A percentile compares a stretch with the other conserved stretches of the same genome.
These are phyloP conservation scores for Saccharomycopsis javanensis DNA, from an alignment of 805 yeast species.

Conservation along the genomic window DNA sequence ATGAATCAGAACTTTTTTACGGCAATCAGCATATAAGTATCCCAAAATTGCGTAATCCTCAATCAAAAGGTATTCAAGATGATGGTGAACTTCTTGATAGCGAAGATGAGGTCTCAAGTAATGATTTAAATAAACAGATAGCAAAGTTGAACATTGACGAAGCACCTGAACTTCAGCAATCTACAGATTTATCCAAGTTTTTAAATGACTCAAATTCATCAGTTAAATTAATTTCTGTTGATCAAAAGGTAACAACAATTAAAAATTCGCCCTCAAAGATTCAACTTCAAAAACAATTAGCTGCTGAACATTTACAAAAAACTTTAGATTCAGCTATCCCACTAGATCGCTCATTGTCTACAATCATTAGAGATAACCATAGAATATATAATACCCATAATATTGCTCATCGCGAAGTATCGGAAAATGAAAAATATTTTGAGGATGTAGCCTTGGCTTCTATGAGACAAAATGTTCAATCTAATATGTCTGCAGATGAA, in stretches of 20 bases:
- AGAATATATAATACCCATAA: conserved; percentile 5
- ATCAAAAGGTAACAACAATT: neutral
- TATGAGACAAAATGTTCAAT: conserved; percentile 16
- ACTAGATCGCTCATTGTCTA: conserved; percentile 17
- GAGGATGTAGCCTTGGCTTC: conserved; percentile 18
- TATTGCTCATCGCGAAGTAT: neutral
- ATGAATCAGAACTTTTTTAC: neutral
- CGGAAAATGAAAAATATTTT: conserved; percentile 13
- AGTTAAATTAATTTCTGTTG: conserved; percentile 4
- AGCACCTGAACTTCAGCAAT: neutral
- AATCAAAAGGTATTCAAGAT: neutral
- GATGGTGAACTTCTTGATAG: conserved; percentile 8
- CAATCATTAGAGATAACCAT: conserved; percentile 17
- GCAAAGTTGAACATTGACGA: neutral
- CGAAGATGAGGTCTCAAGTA: neutral
- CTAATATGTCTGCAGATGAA: neutral
- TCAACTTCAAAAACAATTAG: conserved; percentile 2
- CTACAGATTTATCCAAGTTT: conserved; percentile 3
- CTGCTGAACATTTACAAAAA: conserved; percentile 7
- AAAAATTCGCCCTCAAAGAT: conserved; percentile 4
- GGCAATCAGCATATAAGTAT: neutral
- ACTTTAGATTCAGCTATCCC: conserved; percentile 18
- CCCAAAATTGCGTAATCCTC: conserved; percentile 12
- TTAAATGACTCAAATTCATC: conserved; percentile 9
- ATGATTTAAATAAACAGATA: neutral